Percentiles rank a stretch among this genome's conserved stretches.
These are phyloP conservation scores for Aspergillus fumigatiaffinis DNA, from an alignment of 2,329 filamentous ascomycete species.

Conservation along the genomic window DNA sequence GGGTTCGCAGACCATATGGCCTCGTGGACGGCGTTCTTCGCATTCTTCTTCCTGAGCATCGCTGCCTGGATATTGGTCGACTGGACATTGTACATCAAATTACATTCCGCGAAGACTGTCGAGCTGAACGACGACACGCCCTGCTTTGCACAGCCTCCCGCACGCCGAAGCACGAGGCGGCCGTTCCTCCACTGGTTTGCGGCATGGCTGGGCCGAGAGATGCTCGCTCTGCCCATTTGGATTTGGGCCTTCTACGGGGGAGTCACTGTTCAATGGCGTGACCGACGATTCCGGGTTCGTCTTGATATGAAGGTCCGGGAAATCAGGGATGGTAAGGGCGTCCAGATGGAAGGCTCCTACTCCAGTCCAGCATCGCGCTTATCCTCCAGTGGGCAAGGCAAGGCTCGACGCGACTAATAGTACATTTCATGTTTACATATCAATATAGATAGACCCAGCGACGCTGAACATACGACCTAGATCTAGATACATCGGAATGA, in stretches of 20 bases:
- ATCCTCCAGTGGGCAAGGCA: neutral
- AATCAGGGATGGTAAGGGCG: conserved; percentile 29
- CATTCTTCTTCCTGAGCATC: conserved; percentile 65
- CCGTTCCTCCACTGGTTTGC: conserved; percentile 67
- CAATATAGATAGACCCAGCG: neutral
- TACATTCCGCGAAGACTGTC: conserved; percentile 71
- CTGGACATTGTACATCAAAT: conserved; percentile 64
- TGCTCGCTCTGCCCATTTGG: conserved; percentile 85
- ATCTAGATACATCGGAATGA: neutral
- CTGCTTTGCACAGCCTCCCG: conserved; percentile 58
- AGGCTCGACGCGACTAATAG: conserved; percentile 7
- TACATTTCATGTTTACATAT: neutral
- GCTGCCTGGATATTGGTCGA: conserved; percentile 71
- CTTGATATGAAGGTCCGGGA: conserved; percentile 78
- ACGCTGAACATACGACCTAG: conserved; percentile 1
- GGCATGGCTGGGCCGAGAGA: conserved; percentile 82
- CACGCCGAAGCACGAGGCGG: conserved; percentile 46
- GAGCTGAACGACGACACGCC: conserved; percentile 71
- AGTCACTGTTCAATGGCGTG: conserved; percentile 81
- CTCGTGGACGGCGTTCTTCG: conserved; percentile 64
- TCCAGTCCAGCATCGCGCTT: conserved; percentile 6
- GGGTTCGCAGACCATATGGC: conserved; percentile 49
- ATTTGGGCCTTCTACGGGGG: conserved; percentile 85
- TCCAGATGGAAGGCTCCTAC: conserved; percentile 19
- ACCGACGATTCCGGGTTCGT: conserved; percentile 73